Percentiles rank a stretch among this genome's conserved stretches.
phyloP scores from a whole-genome alignment of 2,329 filamentous ascomycete genomes.

The Aspergillus uvarum region DNA sequence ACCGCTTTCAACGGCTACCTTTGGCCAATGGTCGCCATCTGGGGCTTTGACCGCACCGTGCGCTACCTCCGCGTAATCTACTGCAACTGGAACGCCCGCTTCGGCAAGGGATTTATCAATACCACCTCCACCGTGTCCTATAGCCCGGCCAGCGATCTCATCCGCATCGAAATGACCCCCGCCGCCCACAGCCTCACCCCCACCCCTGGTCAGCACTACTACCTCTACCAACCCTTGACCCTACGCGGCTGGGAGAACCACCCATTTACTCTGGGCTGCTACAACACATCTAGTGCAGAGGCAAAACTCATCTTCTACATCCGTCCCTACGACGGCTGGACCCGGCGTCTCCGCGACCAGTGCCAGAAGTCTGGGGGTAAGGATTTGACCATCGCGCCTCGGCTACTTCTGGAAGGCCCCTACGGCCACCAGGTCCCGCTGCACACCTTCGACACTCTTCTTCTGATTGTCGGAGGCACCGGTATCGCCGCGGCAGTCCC shows the following conservation, averaged over 20 bases:
- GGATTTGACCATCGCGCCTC: slow-evolving; percentile 39
- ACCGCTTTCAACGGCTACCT: slow-evolving; percentile 50
- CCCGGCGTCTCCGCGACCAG: background rate
- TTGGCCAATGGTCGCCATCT: slow-evolving; percentile 49
- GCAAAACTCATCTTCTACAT: slow-evolving; percentile 17
- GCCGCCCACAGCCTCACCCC: background rate
- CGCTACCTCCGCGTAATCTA: slow-evolving; percentile 34
- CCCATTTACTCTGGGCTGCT: slow-evolving; percentile 43
- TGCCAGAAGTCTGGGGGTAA: slow-evolving; percentile 42
- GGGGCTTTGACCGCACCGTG: slow-evolving; percentile 46
- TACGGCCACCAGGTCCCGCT: slow-evolving; percentile 45
- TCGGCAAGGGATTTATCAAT: background rate
- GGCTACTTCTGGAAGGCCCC: slow-evolving; percentile 46
- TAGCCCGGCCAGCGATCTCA: background rate
- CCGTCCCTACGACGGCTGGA: slow-evolving; percentile 35
- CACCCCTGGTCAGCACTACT: slow-evolving; percentile 46
- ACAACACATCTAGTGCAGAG: slow-evolving; percentile 34
- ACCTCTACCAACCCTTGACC: slow-evolving; percentile 44
- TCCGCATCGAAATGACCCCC: background rate
- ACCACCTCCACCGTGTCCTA: background rate
- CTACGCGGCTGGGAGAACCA: slow-evolving; percentile 50
- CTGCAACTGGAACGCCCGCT: slow-evolving; percentile 38
- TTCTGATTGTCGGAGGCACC: slow-evolving; percentile 45
- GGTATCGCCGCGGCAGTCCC: slow-evolving; percentile 38
- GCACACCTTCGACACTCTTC: slow-evolving; percentile 47